Evolutionary conservation across 805 yeast species (phyloP), one percentile per base, ranked within the genome.

Genomic region (Priceomyces castillae): DNA sequence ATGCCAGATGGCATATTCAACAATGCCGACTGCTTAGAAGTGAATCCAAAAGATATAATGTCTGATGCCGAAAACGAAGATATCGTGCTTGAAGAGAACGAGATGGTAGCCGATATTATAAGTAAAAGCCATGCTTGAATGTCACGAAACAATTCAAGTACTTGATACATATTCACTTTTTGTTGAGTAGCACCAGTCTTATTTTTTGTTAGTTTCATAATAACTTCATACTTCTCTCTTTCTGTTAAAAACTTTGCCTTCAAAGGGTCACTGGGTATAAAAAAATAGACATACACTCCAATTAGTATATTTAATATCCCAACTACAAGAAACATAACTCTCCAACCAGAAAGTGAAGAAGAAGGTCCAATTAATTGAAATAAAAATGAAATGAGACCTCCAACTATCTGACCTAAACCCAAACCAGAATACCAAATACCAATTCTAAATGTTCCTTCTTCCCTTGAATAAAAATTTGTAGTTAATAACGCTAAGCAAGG

Each of bases 271-370:
- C 59, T 59, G 6, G 71, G 71, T 4, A 84, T 55, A 58, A 77
- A 78, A 42, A 78, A 49, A 35, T 59, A 59, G 46, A 80, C 67
- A 10, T 73, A 40, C 9, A 74, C 40, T 7, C 85, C 86, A n/a
- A 78, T 52, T 11, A 74, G 54, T 7, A 81, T 59, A 2, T 88
- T 82, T 45, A 80, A 68, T 7, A 70, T 56, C n/a, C 94, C 95
- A 38, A 77, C 73, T 19, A 82, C 67, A 39, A 85, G 62, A 56
- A 75, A 85, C 2, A 82, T 58, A 10, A 78, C 57, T 53, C 76
- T 79, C 90, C 90, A 86, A n/a, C n/a, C n/a, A 2, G 82, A 69
- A 2, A 61, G 67, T 4, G 80, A 59, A 17, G 67, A 39, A 56
- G 69, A 76, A 9, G 54, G 40, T 10, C 58, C 61, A 10, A 58